Evolutionary conservation across 1,139 yeast species (phyloP).

Genomic region (Wickerhamomyces sp.): DNA sequence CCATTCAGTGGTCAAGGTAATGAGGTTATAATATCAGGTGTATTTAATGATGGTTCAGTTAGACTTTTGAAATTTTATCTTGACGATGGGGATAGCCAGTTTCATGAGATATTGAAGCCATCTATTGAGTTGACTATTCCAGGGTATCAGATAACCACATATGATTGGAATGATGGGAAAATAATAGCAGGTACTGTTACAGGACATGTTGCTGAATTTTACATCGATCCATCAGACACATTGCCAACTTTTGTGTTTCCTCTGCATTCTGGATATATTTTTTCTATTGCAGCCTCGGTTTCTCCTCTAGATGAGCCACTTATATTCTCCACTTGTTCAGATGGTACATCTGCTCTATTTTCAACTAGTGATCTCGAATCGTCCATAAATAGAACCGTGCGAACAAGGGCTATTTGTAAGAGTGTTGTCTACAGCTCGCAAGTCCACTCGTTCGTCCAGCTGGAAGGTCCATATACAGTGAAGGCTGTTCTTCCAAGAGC

Average conservation of each 20-base stretch:
- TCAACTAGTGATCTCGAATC: slow-evolving; percentile 39
- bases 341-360: slow-evolving; percentile 37
- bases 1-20: slow-evolving; percentile 25
- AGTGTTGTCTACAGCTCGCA: slow-evolving; percentile 34
- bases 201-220: slow-evolving; percentile 66
- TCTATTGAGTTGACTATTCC: slow-evolving; percentile 20
- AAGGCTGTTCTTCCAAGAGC: slow-evolving; percentile 35
- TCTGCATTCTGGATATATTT: slow-evolving; percentile 48
- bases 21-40: slow-evolving; percentile 41
- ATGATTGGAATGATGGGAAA: slow-evolving; percentile 48
- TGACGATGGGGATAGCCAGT: slow-evolving; percentile 16
- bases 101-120: slow-evolving; percentile 24
- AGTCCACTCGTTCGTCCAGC: slow-evolving; percentile 33
- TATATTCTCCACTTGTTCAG: slow-evolving; percentile 45
- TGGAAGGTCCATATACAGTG: slow-evolving; percentile 38
- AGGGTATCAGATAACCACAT: slow-evolving; percentile 41
- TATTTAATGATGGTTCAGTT: slow-evolving; percentile 60
- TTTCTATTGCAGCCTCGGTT: slow-evolving; percentile 39
- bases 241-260: slow-evolving; percentile 47
- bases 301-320: slow-evolving; percentile 36
- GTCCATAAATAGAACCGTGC: slow-evolving; percentile 30
- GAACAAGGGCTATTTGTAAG: slow-evolving; percentile 31
- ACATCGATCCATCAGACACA: slow-evolving; percentile 29
- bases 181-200: slow-evolving; percentile 60
- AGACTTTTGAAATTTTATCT: slow-evolving; percentile 44